Conservation (phyloP, 2,329 filamentous ascomycete species). For the Stagonosporopsis vannaccii region DNA sequence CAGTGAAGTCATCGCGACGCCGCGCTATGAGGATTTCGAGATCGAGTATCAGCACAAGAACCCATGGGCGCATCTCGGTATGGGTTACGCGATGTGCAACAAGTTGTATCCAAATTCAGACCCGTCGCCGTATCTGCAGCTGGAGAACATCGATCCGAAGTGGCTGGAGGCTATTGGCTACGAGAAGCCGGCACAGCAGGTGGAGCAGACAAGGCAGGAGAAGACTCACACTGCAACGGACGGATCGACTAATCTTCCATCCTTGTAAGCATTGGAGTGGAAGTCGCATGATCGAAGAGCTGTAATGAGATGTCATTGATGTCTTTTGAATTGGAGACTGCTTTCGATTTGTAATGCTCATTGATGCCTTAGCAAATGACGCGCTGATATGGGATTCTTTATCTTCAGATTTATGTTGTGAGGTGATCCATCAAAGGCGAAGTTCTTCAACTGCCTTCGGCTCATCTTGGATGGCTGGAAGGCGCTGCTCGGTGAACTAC, state of each 20-base stretch:
- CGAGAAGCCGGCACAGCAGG: conserved; percentile 22
- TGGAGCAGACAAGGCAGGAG: conserved; percentile 18
- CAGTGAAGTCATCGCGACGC: conserved; percentile 47
- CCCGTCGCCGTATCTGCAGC: conserved; percentile 48
- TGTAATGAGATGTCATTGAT: neutral
- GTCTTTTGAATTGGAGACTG: neutral
- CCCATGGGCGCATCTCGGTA: conserved; percentile 52
- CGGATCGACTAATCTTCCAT: neutral
- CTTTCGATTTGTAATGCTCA: too few relatives aligned
- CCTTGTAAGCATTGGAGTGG: neutral
- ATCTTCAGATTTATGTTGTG: neutral
- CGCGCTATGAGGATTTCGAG: conserved; percentile 55
- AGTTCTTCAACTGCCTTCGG: neutral
- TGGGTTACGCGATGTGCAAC: conserved; percentile 49
- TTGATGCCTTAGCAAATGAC: too few relatives aligned
- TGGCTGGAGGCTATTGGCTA: conserved; percentile 48
- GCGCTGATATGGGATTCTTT: neutral
- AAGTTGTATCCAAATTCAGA: conserved; percentile 37
- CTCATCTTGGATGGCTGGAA: conserved; percentile 2
- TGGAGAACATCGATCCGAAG: conserved; percentile 54
- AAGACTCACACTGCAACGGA: conserved; percentile 14
- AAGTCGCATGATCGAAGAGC: neutral
- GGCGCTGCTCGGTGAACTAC: neutral
- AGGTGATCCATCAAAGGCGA: neutral
- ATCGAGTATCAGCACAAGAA: conserved; percentile 52